Evolutionary conservation across 2,329 filamentous ascomycete species (phyloP), one percentile per base, ranked within the genome.

Genomic region (Neonectria sp.): DNA sequence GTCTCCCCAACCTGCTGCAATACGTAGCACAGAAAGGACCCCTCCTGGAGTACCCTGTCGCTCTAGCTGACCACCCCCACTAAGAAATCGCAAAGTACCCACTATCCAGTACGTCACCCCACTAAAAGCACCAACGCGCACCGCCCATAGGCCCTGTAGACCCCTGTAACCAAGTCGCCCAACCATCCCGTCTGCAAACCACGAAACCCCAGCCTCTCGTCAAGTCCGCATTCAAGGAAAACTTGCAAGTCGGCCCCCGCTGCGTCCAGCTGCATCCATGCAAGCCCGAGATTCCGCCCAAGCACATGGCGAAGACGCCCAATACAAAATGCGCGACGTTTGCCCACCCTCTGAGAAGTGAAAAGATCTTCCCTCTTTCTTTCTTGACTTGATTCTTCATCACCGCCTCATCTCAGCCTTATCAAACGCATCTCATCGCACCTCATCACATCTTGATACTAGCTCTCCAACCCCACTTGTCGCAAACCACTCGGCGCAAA

Each of bases 261-360:
- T 21, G 21, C 21, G 21, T 24, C 37, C 43, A 53, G 49, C 49
- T 35, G 29, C 49, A 43, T 55, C 29, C 49, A 21, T 31, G 53
- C 55, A 31, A 9, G 40, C 37, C 49, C 29, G 29, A 52, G 49
- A 35, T 52, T 21, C 37, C 51, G 51, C 51, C 51, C 31, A 53
- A 53, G 48, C 48, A 35, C 37, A 49, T 17, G 27, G 27, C 40
- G 13, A 57, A 3, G 40, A 25, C 55, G 45, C 25, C 55, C 53
- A 66, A 66, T 66, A 66, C 63, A 66, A 58, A 66, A 58, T 60
- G 46, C 48, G 11, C 51, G n/a, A 15, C 29, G 11, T 53, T 31
- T 48, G 62, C 63, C 63, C 58, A 51, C 58, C 63, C 58, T 66
- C 53, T 53, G 45, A 49, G 53, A 66, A 55, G 40, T 45, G 53